Evolutionary conservation across 2,329 filamentous ascomycete species (phyloP).

Genomic region (Beauveria sp.): DNA sequence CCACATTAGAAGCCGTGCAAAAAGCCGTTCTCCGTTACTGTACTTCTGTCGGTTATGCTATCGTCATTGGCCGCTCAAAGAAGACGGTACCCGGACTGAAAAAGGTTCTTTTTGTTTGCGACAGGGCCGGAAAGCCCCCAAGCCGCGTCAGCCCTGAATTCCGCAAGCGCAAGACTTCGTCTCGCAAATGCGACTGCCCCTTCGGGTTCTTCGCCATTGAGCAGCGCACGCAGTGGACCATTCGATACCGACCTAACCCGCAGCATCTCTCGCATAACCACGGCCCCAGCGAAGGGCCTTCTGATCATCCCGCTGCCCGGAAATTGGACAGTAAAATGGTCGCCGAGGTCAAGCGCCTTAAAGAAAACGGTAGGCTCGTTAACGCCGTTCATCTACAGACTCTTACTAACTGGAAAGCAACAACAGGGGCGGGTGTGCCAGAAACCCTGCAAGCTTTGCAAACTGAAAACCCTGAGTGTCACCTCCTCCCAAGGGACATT

Average conservation of each 20-base stretch:
- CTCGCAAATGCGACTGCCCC: conserved; percentile 60
- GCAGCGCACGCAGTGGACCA: conserved; percentile 59
- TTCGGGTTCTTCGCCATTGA: conserved; percentile 66
- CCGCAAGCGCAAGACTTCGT: conserved; percentile 58
- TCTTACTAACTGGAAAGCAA: conserved; percentile 26
- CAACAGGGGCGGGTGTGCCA: conserved; percentile 53
- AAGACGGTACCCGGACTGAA: conserved; percentile 60
- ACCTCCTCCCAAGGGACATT: conserved; percentile 56
- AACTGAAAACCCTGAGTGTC: conserved; percentile 55
- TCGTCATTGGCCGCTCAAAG: conserved; percentile 61
- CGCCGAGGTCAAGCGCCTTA: conserved; percentile 57
- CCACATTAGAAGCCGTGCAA: conserved; percentile 57
- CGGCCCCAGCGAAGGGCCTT: conserved; percentile 57
- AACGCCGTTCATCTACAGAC: conserved; percentile 13
- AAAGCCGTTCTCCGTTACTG: conserved; percentile 58
- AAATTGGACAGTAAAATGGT: conserved; percentile 63
- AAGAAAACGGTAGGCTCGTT: conserved; percentile 51
- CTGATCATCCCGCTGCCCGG: conserved; percentile 57
- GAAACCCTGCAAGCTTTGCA: conserved; percentile 61
- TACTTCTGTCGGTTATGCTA: conserved; percentile 59
- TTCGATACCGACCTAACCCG: conserved; percentile 54
- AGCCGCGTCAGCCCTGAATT: conserved; percentile 55
- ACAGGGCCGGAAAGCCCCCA: conserved; percentile 56
- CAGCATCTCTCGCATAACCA: conserved; percentile 56
- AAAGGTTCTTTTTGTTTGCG: conserved; percentile 61